Evolutionary conservation across 768 basidiomycete genomes (phyloP), one percentile per base, ranked within the genome.

Genomic region (Amanita exitialis): DNA sequence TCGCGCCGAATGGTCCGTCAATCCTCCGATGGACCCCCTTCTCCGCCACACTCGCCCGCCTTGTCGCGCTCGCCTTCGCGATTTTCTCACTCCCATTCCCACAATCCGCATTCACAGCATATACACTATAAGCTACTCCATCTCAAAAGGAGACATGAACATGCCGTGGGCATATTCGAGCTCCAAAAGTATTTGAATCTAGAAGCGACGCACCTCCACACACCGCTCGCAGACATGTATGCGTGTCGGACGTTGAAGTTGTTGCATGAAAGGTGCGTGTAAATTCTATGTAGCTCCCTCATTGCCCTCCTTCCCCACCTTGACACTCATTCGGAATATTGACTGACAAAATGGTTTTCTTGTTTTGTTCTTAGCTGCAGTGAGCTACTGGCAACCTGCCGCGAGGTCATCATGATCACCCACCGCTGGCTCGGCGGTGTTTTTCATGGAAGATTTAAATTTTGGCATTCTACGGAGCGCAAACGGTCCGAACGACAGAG

Each of bases 131-230:
- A 65, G n/a, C 65, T 75, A 16, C 59, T 73, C 30, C 69, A 71
- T 47, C 53, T 71, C 7, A 61, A 13, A 59, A 62, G 32, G 66
- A 58, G 41, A 55, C 57, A 55, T 16, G 81, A 86, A 58, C 66
- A 72, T 25, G 75, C 75, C 0, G 86, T 88, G 0, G 86, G 83
- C 1, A 78, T 85, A 12, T 88, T 88, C 53, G 86, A 88, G 66
- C 77, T 77, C 3, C 79, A 86, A 57, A 65, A 77, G 25, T 88
- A 86, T 60, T 66, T 86, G 52, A 77, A 86, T 54, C 66, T 88
- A 2, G 85, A 88, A 59, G 73, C 76, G 30, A 75, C 65, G 27
- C 64, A 75, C 35, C 62, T 81, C 32, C 62, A 66, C 27, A 79
- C 83, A 53, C 78, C 78, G 1, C 61, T 73, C 50, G 65, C 68